Evolutionary conservation across 169 alveolate species (phyloP).

Genomic region (Plasmodium billcollinsi): DNA sequence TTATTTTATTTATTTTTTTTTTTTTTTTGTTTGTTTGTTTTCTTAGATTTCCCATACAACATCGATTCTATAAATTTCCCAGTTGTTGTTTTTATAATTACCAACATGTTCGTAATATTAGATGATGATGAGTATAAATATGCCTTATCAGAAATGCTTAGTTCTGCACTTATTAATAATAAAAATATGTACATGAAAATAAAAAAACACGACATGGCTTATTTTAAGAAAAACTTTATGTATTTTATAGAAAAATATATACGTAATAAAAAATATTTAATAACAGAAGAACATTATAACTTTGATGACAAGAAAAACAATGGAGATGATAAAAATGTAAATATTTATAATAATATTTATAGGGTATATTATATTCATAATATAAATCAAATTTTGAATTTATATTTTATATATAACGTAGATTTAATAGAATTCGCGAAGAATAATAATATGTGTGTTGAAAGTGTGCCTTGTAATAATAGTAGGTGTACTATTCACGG

Average conservation of each 20-base stretch:
- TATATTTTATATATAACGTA: neutral
- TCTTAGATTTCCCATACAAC: too few species aligned
- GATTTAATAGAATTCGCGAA: neutral
- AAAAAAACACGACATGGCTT: constrained; percentile 4
- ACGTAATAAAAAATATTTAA: neutral
- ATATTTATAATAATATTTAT: too few species aligned
- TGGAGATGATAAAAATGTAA: too few species aligned
- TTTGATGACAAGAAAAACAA: too few species aligned
- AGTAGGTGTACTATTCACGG: too few species aligned
- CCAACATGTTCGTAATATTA: neutral
- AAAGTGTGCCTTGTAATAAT: too few species aligned
- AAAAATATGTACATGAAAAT: constrained; percentile 3
- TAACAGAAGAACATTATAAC: neutral
- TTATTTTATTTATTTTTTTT: too few species aligned
- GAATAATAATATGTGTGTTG: too few species aligned
- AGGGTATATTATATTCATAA: too few species aligned
- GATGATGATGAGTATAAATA: constrained; percentile 11
- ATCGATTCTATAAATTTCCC: too few species aligned
- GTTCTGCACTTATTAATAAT: constrained; percentile 15
- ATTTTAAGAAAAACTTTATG: constrained; percentile 10
- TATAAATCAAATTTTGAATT: too few species aligned
- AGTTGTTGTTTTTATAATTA: neutral
- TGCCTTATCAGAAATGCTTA: constrained; percentile 3
- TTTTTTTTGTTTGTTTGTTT: too few species aligned
- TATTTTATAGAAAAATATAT: constrained; percentile 4